Base-by-base conservation (phyloP, 805 yeast genomes). In the Myxozyma lipomycoides region DNA sequence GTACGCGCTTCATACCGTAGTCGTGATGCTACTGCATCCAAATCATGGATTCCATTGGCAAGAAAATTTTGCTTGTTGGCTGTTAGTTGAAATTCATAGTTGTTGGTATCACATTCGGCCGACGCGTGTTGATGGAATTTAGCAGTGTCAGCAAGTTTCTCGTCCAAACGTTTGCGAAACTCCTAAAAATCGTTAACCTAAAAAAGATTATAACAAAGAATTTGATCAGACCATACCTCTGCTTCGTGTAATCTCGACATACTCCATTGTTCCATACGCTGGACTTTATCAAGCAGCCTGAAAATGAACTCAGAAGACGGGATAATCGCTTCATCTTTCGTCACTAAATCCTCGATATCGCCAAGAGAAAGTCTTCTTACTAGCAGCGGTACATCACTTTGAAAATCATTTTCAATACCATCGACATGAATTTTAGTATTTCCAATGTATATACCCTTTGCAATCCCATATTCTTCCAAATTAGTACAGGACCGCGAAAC, bases 1-100 rank as follows among this genome's bases (percentile, higher is more conserved):
- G 82, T 69, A 19, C 84, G 67, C 40, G 81, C 69, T 62, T 85
- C 91, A 64, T 85, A 85, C 58, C 79, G 78, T 45, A 85, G 64
- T 54, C 82, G 71, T 2, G 86, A 81, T 30, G 78, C 76, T 45
- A 79, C 67, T 6, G 82, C 76, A 45, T 76, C 78, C 17, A 81
- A 68, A 52, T 81, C 84, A 51, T 75, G 77, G 25, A 67, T 62
- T 5, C 70, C 65, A 12, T 34, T 58, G 51, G 53, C 56, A 43
- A 48, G 60, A 44, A 34, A 63, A 50, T 39, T 56, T 53, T 52
- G 50, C 54, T 60, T 49, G 48, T 60, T 51, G 46, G 52, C 45
- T 40, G 51, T 46, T 40, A 41, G 42, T 45, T 63, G 48, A 45
- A 56, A 46, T 34, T 49, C 46, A 17, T 51, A 53, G 49, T 46